A percentile compares a stretch with the other conserved stretches of the same genome.
Conservation (phyloP, 345 rosid species). For the Lumnitzera littorea region DNA sequence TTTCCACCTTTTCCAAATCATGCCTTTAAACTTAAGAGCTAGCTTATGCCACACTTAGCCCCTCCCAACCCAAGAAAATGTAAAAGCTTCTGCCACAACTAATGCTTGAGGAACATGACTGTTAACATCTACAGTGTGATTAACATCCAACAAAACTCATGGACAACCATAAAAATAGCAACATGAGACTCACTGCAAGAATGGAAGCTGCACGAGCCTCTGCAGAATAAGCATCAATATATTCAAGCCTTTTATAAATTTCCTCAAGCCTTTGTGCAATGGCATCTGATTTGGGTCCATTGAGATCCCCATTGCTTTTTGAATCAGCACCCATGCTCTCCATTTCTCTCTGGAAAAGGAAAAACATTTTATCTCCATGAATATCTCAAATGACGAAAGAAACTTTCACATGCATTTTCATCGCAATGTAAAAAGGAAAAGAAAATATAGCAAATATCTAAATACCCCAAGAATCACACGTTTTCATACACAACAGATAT, state of each 20-base stretch:
- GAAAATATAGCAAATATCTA: too few relatives aligned
- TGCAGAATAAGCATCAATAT: conserved; percentile 88
- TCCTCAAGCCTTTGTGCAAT: conserved; percentile 64
- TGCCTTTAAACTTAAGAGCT: too few relatives aligned
- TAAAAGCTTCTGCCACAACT: too few relatives aligned
- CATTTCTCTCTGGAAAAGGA: conserved; percentile 47
- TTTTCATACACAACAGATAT: neutral
- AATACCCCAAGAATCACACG: too few relatives aligned
- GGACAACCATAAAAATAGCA: neutral
- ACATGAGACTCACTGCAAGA: conserved; percentile 63
- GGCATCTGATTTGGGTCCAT: conserved; percentile 47
- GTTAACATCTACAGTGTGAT: too few relatives aligned
- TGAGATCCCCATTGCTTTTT: conserved; percentile 35
- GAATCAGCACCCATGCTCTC: conserved; percentile 47
- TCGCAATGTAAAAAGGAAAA: too few relatives aligned
- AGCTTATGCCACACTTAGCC: too few relatives aligned
- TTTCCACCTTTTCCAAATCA: too few relatives aligned
- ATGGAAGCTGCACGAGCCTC: conserved; percentile 96
- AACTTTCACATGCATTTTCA: too few relatives aligned
- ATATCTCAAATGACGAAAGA: too few relatives aligned
- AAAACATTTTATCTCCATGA: conserved; percentile 1
- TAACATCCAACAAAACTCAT: neutral
- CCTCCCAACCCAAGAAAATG: too few relatives aligned
- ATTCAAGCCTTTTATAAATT: conserved; percentile 91
- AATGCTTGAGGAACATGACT: too few relatives aligned